Evolutionary conservation across 805 yeast genomes (phyloP), one percentile per base, ranked within the genome.

Genomic region (Pichia rugopelliculosa): DNA sequence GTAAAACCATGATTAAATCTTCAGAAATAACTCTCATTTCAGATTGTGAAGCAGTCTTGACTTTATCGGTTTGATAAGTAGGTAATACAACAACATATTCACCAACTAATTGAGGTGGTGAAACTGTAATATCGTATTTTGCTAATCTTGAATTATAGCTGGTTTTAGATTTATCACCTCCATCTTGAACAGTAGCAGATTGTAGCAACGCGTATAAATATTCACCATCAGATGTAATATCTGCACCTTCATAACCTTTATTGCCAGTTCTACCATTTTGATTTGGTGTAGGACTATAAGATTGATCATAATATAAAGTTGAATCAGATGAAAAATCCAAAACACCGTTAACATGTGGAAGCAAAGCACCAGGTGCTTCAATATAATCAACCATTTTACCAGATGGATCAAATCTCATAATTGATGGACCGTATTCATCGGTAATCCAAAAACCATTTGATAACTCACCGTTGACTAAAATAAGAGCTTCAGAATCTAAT

Each of bases 371-470:
- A 34, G 66, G 66, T 12, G 67, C 66, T 15, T 49, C 45, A 24
- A 60, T 54, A 36, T 53, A 62, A 22, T 60, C 66, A 34, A 54
- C 20, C 44, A 64, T 45, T 17, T 47, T 41, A 42, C 67, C 68
- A 21, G 48, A 38, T 13, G 64, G 45, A 48, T 53, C 53, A 39
- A 63, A 64, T 41, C 56, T 58, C 53, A 55, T 59, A 24, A 61
- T 41, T 24, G 57, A 57, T n/a, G 68, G 68, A 6, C 68, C 68
- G 44, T 64, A 64, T 45, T 62, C 68, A 49, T 64, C 68, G 39
- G 61, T 48, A 41, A 64, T 56, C 67, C 67, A 61, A 49, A 64
- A 64, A 2, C 68, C 68, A 38, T 62, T 61, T 26, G 45, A 36
- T 37, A 62, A 56, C 39, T 59, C 61, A 41, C 66, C 67, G 24